Conservation (phyloP, 1,284 basidiomycete species). For the Fomitopsis palustris region DNA sequence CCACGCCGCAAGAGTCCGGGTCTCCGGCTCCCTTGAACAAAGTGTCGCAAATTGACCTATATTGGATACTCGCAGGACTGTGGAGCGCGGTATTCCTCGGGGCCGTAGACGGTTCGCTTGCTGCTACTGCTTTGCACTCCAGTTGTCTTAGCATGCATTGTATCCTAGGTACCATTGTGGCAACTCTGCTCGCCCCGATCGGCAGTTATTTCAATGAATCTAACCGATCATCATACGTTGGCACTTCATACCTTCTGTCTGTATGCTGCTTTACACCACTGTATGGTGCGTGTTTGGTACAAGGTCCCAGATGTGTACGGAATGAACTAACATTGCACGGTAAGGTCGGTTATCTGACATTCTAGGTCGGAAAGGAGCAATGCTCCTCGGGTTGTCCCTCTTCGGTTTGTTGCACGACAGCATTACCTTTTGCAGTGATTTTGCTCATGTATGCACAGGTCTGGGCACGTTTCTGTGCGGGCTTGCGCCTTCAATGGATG, state of each 20-base stretch:
- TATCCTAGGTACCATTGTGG: constrained; percentile 66
- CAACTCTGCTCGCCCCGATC: constrained; percentile 75
- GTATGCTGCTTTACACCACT: constrained; percentile 90
- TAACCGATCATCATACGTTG: constrained; percentile 82
- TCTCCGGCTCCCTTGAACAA: constrained; percentile 31
- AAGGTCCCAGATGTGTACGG: neutral
- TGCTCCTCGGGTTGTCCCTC: constrained; percentile 75
- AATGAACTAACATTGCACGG: constrained; percentile 5
- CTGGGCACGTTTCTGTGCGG: constrained; percentile 82
- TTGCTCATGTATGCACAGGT: constrained; percentile 37
- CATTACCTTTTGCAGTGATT: neutral
- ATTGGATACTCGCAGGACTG: constrained; percentile 70
- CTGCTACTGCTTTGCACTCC: constrained; percentile 7
- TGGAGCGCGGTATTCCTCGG: constrained; percentile 81
- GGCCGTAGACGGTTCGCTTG: constrained; percentile 68
- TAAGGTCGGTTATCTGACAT: constrained; percentile 84
- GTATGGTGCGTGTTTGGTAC: constrained; percentile 55
- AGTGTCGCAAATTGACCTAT: constrained; percentile 48
- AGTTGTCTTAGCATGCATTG: constrained; percentile 14
- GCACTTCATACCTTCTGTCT: constrained; percentile 83
- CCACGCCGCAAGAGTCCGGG: constrained; percentile 14
- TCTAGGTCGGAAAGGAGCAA: constrained; percentile 80
- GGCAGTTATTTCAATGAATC: constrained; percentile 78
- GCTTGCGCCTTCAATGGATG: constrained; percentile 78
- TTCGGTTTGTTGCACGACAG: constrained; percentile 56